Base-by-base conservation (phyloP, 257 asterid genomes). In the Salvia rosmarinus region DNA sequence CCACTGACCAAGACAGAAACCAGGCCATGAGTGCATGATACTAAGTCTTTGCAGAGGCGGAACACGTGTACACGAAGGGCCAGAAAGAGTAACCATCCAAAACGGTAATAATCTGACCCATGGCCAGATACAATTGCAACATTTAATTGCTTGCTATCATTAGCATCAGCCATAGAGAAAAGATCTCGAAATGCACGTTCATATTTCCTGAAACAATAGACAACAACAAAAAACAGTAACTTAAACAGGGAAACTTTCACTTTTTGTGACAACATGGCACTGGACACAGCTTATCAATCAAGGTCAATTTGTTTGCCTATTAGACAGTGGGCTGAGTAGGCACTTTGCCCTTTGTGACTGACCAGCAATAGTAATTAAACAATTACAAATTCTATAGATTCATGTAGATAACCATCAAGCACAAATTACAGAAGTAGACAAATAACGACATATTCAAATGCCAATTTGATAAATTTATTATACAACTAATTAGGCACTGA, bases 41-140 rank as follows among this genome's bases (percentile, higher is more conserved):
- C 93, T 19, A 94, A 82, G 83, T 90, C 95, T 88, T 89, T 88
- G 85, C 87, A 83, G 23, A 83, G 86, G 79, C 83, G 75, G 78
- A 91, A 89, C 37, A 82, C 90, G 64, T 84, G 96, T 55, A 79
- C 85, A 3, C 99, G 96, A 60, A 94, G 95, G 5, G 90, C 91
- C 74, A 94, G 84, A 79, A 91, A 94, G 19, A 94, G 89, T 77
- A 91, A 88, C 96, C 99, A 94, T 73, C 99, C 99, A 34, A 94
- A 89, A 61, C 96, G 99, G 79, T 87, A 88, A 83, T 86, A 89
- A 76, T 79, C 86, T 54, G 89, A 67, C 57, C 69, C 72, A 44
- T 54, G 49, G 74, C 70, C 80, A 1, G 70, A 40, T 28, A 57
- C 17, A 78, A 62, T 70, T 57, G 79, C 68, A 77, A 64, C 80